Evolutionary conservation across 805 yeast species (phyloP), one percentile per base, ranked within the genome.

Genomic region (Metschnikowia santaceciliae): DNA sequence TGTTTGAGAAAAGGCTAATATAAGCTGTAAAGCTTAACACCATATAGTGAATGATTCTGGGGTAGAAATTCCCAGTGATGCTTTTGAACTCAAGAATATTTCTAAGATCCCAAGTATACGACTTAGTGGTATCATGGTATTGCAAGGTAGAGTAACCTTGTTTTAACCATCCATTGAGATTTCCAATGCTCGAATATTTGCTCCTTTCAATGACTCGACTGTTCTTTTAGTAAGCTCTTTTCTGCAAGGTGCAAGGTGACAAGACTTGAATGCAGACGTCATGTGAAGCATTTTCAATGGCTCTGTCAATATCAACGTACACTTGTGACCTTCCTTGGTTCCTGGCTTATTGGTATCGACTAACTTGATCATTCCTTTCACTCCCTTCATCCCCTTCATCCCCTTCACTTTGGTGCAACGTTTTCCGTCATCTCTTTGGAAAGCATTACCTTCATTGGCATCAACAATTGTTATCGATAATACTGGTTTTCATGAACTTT

Each of bases 281-380:
- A 19, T 72, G 82, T 2, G 94, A 94, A 6, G 88, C 86, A 53
- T 77, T 77, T 62, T 82, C 85, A 22, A 86, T 82, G 34, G 90
- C 73, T 94, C 99, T 1, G 98, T 92, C 52, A 94, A 70, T 62
- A 94, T 89, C 61, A 94, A 75, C 1, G 98, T 92, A 75, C 98
- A 91, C 67, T 89, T 88, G 61, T 85, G 78, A 26, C 97, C 96
- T 19, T 91, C 97, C 54, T 77, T 82, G 0, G 98, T 91, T 54
- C 99, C 99, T 0, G 99, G 99, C 64, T 80, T 88, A 66, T 91
- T 90, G 1, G 99, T 99, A 72, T 94, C 99, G 58, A 88, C 96
- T 48, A 94, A 78, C 67, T 92, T 92, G 4, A 88, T 88, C 64
- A 87, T 87, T 36, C 22, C 5, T 4, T 20, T 20, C 5, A 20